These are phyloP conservation scores for Tulasnella calospora DNA, from an alignment of 768 basidiomycete species.

Conservation along the genomic window DNA sequence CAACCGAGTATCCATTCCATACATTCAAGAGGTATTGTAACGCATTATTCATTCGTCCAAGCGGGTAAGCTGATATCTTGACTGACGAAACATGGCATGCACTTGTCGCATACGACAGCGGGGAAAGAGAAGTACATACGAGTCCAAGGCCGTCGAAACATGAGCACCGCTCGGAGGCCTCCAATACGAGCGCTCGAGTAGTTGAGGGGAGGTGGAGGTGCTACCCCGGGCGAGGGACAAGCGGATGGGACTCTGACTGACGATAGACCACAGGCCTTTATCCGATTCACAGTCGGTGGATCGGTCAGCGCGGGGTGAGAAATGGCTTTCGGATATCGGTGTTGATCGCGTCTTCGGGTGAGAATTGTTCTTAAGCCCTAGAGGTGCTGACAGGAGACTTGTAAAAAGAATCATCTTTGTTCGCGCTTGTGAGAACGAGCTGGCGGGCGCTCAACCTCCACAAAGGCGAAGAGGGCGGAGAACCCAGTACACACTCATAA, in stretches of 20 bases:
- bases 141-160: conserved; percentile 1
- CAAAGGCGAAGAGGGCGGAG: background rate
- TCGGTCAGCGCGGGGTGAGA: background rate
- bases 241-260: conserved; percentile 2
- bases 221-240: conserved; percentile 6
- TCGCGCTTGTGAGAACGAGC: background rate
- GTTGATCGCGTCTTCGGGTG: background rate
- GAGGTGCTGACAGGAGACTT: background rate
- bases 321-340: background rate
- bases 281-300: background rate
- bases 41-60: background rate
- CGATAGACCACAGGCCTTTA: conserved; percentile 8
- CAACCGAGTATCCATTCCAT: background rate
- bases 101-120: conserved; percentile 11
- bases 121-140: background rate
- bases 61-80: background rate
- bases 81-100: background rate
- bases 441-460: background rate
- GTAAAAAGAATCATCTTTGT: background rate
- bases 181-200: background rate
- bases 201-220: background rate
- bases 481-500: background rate
- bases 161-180: background rate
- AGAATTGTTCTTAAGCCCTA: background rate
- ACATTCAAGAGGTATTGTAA: background rate